phyloP scores from a whole-genome alignment of 2,329 filamentous ascomycete genomes.

The Periglandula ipomoeae region DNA sequence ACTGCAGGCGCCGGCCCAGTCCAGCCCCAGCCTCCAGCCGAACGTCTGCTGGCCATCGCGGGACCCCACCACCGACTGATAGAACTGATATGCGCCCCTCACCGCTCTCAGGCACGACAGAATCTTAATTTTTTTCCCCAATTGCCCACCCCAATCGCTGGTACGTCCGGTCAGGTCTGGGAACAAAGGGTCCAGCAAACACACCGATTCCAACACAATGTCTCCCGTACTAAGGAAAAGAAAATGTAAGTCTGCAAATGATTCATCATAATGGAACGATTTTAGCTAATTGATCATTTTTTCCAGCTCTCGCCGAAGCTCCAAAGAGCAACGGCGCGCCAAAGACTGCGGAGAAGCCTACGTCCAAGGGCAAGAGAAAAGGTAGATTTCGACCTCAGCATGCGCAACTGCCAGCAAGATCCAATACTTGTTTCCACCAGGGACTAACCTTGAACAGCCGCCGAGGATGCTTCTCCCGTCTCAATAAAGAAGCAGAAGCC shows the following conservation, averaged over 20 bases:
- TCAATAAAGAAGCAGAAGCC: constrained; percentile 25
- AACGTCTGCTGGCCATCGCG: not conserved
- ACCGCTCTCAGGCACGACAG: constrained; percentile 26
- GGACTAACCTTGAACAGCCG: not conserved
- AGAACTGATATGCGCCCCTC: constrained; percentile 15
- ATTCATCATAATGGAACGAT: not conserved
- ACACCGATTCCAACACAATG: constrained; percentile 25
- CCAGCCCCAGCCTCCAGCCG: too few species aligned
- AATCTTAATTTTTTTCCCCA: constrained; percentile 26
- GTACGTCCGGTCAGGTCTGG: not conserved
- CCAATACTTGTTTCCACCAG: too few species aligned
- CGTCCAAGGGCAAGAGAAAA: constrained; percentile 26
- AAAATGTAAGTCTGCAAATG: constrained; percentile 18
- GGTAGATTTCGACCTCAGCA: constrained; percentile 13
- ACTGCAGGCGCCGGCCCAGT: too few species aligned
- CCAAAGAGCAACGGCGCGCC: constrained; percentile 21
- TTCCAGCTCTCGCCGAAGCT: constrained; percentile 18
- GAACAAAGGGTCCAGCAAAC: not conserved
- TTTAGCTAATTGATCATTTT: constrained; percentile 10
- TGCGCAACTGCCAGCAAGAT: too few species aligned
- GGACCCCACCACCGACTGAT: not conserved
- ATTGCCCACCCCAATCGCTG: constrained; percentile 4
- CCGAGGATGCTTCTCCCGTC: constrained; percentile 26
- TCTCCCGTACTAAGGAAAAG: constrained; percentile 35
- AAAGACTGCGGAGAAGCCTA: constrained; percentile 22